A percentile compares a stretch with the other conserved stretches of the same genome.
phyloP scores from a whole-genome alignment of 352 stramenopile genomes.

The Globisporangium emineosum region DNA sequence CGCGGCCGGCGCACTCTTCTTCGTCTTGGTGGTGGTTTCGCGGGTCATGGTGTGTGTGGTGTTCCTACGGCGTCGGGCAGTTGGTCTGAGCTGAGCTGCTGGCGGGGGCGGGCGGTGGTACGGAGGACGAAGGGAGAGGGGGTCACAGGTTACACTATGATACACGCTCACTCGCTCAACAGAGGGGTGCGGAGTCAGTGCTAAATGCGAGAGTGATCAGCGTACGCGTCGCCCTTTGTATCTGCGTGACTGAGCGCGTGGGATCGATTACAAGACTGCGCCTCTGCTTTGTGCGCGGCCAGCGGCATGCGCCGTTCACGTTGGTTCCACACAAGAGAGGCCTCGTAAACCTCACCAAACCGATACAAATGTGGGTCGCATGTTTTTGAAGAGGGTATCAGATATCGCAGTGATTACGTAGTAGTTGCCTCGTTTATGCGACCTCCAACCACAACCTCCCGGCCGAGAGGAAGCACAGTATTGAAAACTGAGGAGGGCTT shows the following conservation, averaged over 20 bases:
- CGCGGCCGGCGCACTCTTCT: slow-evolving; percentile 20
- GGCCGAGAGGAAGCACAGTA: too few relatives aligned
- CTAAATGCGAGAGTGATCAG: not conserved
- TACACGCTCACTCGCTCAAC: not conserved
- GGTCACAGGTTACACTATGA: not conserved
- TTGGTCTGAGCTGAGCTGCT: not conserved
- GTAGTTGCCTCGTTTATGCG: slow-evolving; percentile 1
- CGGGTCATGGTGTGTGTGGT: slow-evolving; percentile 13
- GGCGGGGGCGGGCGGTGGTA: not conserved
- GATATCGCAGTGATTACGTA: slow-evolving; percentile 7
- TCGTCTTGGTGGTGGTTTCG: slow-evolving; percentile 13
- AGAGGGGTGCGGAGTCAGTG: not conserved
- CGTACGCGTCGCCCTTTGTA: not conserved
- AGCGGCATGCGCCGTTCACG: slow-evolving; percentile 10
- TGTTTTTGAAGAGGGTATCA: slow-evolving; percentile 8
- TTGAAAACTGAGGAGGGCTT: too few relatives aligned
- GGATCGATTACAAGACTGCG: slow-evolving; percentile 13
- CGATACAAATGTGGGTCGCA: not conserved
- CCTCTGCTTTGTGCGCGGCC: too few relatives aligned
- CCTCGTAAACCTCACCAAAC: not conserved
- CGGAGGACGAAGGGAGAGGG: not conserved
- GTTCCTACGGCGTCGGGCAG: not conserved
- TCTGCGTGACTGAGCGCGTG: not conserved
- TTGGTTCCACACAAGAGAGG: slow-evolving; percentile 12
- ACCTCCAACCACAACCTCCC: too few relatives aligned